phyloP scores from a whole-genome alignment of 106 monocot genomes.

The Acorus gramineus region DNA sequence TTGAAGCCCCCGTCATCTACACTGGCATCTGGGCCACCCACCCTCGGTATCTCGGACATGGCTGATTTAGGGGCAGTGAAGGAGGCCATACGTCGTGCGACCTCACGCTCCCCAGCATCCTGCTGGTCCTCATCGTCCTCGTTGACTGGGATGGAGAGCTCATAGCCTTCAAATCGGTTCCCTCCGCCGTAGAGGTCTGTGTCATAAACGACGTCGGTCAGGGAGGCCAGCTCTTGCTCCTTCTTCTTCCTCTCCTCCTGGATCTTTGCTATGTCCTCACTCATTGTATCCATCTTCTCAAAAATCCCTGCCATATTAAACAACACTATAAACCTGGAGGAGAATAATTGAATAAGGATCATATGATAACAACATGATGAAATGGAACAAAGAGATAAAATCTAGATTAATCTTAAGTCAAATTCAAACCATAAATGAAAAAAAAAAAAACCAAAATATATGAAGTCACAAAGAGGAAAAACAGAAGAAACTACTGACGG shows the following conservation, averaged over 20 bases:
- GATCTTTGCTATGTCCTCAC: conserved; percentile 61
- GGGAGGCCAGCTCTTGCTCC: conserved; percentile 62
- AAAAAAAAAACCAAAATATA: too few species aligned
- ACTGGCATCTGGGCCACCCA: neutral
- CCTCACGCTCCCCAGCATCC: conserved; percentile 16
- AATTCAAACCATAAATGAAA: too few species aligned
- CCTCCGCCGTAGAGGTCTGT: conserved; percentile 70
- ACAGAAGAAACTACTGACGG: too few species aligned
- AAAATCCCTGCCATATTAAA: too few species aligned
- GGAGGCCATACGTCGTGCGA: conserved; percentile 62
- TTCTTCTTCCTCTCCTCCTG: conserved; percentile 78
- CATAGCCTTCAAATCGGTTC: conserved; percentile 79
- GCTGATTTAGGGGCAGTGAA: conserved; percentile 59
- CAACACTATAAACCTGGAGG: too few species aligned
- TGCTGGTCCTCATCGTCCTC: conserved; percentile 72
- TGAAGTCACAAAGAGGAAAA: too few species aligned
- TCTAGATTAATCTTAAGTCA: too few species aligned
- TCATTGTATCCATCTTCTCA: conserved; percentile 37
- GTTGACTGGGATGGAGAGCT: conserved; percentile 61
- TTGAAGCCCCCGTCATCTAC: conserved; percentile 34
- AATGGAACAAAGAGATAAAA: too few species aligned
- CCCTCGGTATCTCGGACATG: conserved; percentile 27
- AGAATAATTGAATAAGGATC: too few species aligned
- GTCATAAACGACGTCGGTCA: conserved; percentile 67
- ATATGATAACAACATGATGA: too few species aligned